A percentile compares a stretch with the other conserved stretches of the same genome.
These are phyloP conservation scores for Papiliotrema fonsecae DNA, from an alignment of 1,284 basidiomycete species.

Conservation along the genomic window DNA sequence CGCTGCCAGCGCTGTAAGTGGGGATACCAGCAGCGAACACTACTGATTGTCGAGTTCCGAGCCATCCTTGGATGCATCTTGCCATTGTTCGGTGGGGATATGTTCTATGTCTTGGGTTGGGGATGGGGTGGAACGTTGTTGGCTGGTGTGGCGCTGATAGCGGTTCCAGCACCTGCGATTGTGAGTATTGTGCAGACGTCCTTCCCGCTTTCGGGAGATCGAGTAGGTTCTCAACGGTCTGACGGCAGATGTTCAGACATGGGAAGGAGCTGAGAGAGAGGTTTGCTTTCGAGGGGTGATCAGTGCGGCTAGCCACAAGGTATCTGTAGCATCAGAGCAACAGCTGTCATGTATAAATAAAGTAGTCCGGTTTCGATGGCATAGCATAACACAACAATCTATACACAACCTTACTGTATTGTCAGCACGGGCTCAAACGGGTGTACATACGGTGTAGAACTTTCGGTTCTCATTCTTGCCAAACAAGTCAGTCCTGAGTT, in stretches of 20 bases:
- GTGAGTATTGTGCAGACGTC: slow-evolving; percentile 26
- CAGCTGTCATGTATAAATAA: too few species aligned
- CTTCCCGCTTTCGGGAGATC: not conserved
- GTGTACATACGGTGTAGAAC: slow-evolving; percentile 58
- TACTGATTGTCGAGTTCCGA: slow-evolving; percentile 22
- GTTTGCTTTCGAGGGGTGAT: slow-evolving; percentile 37
- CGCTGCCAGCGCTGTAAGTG: slow-evolving; percentile 39
- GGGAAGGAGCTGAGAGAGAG: slow-evolving; percentile 44
- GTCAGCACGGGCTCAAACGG: not conserved
- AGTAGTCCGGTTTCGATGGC: too few species aligned
- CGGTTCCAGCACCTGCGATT: slow-evolving; percentile 47
- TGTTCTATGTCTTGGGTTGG: slow-evolving; percentile 50
- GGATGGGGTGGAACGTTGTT: slow-evolving; percentile 49
- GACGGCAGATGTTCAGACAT: slow-evolving; percentile 42
- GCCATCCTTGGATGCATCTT: slow-evolving; percentile 47
- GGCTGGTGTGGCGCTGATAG: slow-evolving; percentile 44
- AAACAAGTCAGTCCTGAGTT: slow-evolving; percentile 79
- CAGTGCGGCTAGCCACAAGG: too few species aligned
- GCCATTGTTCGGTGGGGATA: slow-evolving; percentile 46
- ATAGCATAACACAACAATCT: too few species aligned
- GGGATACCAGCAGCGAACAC: not conserved
- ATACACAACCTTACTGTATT: not conserved
- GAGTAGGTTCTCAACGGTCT: not conserved
- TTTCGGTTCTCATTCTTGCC: slow-evolving; percentile 81
- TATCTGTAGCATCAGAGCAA: too few species aligned